These are phyloP conservation scores for Arthrobotrys entomopaga DNA, from an alignment of 2,329 filamentous ascomycete species.

Conservation along the genomic window DNA sequence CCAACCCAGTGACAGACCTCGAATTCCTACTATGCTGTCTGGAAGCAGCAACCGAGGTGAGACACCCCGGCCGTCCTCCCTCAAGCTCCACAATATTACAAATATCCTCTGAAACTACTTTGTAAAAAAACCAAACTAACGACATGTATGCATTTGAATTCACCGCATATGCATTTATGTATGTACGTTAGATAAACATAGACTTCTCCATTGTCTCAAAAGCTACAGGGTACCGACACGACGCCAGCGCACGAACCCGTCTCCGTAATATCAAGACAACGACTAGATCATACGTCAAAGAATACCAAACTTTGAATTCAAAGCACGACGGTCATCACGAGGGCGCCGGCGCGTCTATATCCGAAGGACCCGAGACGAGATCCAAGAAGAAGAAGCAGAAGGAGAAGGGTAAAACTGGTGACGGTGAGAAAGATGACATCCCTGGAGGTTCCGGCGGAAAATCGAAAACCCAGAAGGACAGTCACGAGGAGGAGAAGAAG, in stretches of 20 bases:
- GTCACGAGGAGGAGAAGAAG: not conserved
- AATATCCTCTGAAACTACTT: not conserved
- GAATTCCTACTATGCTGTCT: conserved; percentile 41
- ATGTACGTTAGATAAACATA: not conserved
- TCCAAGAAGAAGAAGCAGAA: not conserved
- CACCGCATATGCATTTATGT: not conserved
- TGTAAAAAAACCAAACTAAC: not conserved
- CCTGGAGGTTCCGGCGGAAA: too few species aligned
- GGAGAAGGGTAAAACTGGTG: not conserved
- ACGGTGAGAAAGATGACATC: not conserved
- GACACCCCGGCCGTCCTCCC: not conserved
- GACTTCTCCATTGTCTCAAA: conserved; percentile 35
- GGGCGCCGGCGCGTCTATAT: not conserved
- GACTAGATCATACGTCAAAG: not conserved
- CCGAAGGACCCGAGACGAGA: not conserved
- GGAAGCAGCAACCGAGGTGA: conserved; percentile 15
- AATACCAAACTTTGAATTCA: not conserved
- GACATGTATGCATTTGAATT: not conserved
- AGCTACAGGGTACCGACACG: conserved; percentile 19
- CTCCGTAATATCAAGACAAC: conserved; percentile 21
- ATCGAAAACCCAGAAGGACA: not conserved
- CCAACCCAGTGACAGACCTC: conserved; percentile 1
- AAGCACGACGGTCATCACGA: not conserved
- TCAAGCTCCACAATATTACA: not conserved
- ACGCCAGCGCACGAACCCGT: conserved; percentile 16